phyloP scores from a whole-genome alignment of 495 filamentous ascomycete species.

The Tuber microsphaerosporum region DNA sequence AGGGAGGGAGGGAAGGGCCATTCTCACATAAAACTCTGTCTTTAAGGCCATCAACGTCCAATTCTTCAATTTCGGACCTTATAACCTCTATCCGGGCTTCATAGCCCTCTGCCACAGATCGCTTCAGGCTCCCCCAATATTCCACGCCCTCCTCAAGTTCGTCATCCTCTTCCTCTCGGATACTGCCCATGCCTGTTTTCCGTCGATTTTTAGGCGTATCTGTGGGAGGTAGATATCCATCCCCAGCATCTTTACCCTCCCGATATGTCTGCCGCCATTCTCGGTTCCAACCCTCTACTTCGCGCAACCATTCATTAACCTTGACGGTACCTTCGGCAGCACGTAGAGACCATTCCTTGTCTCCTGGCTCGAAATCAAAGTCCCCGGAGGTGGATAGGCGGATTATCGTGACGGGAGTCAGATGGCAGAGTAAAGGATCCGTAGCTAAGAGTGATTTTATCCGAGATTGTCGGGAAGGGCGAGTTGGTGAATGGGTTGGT shows the following conservation, averaged over 20 bases:
- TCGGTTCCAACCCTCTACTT: constrained; percentile 38
- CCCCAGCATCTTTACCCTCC: constrained; percentile 23
- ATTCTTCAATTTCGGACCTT: constrained; percentile 62
- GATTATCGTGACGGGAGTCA: constrained; percentile 35
- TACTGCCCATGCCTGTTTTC: constrained; percentile 25
- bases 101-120: constrained; percentile 55
- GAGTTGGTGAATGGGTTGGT: constrained; percentile 33
- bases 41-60: constrained; percentile 87
- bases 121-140: constrained; percentile 65
- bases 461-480: constrained; percentile 28
- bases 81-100: constrained; percentile 73
- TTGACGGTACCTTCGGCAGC: constrained; percentile 38
- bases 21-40: constrained; percentile 65
- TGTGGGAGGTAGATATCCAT: constrained; percentile 35
- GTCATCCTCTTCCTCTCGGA: constrained; percentile 45
- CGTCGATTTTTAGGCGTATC: constrained; percentile 26
- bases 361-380: constrained; percentile 32
- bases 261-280: constrained; percentile 24
- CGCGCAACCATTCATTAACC: constrained; percentile 38
- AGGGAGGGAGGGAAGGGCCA: constrained; percentile 56
- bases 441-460: constrained; percentile 36
- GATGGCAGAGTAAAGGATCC: constrained; percentile 32
- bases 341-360: constrained; percentile 37
- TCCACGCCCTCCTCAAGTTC: constrained; percentile 55
- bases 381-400: constrained; percentile 27